Base-by-base conservation (phyloP, 2,329 filamentous ascomycete species). In the Cladosporium sp. region DNA sequence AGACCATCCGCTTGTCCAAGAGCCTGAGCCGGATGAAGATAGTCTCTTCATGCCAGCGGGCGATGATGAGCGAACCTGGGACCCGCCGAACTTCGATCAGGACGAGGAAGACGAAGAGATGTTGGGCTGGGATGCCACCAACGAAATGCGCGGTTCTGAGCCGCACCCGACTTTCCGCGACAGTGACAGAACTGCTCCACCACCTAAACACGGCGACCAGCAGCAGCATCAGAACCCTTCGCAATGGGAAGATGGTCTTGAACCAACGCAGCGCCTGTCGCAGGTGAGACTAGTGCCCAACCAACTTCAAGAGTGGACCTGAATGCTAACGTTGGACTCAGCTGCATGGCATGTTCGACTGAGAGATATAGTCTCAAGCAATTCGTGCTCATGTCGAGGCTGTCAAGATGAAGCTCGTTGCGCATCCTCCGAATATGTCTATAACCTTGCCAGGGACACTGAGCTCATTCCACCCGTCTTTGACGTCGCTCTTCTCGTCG, bases 361-460 rank as follows among this genome's bases (percentile, higher is more conserved):
- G 67, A 72, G 58, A 38, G 50, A 37, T 40, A 9, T 34, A 5
- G 30, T 34, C 7, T 12, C 7, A 34, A 34, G 30, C 30, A 3
- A 34, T 34, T 9, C 8, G 7, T 7, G 47, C 42, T 40, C 49
- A 40, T 45, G 50, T 37, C n/a, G 30, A n/a, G 19, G 22, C 17
- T 17, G 38, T 34, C 47, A 30, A 36, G 47, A 95, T 78, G 87
- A 91, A 96, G 70, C 87, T 95, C 17, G 92, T 96, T 45, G 92
- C 92, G 75, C 91, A 96, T 1, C 92, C 92, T n/a, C 90, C 91
- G 22, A 88, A 90, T 51, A 96, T 80, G 51, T 76, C 76, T 63
- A 80, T 75, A 58, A 91, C 84, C 19, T 76, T 75, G 58, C 76
- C 78, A 9, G 74, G 76, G 4, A 79, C 70, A 20, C 82, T 81